Percentiles rank a stretch among this genome's conserved stretches.
phyloP scores from a whole-genome alignment of 495 filamentous ascomycete species.

The Penicillium roqueforti region DNA sequence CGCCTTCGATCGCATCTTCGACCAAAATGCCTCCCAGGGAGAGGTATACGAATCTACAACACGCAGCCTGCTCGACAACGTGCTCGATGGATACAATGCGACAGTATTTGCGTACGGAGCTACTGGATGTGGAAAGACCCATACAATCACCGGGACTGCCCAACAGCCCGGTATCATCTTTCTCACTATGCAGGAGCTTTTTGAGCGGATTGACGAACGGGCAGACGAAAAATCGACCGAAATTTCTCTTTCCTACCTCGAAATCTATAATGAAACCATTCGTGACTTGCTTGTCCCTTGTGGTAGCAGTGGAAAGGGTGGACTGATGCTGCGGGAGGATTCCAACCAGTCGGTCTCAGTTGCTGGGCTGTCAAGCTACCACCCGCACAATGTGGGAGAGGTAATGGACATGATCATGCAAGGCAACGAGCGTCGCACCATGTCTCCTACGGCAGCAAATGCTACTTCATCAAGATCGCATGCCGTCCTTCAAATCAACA shows the following conservation, averaged over 20 bases:
- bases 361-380: slow-evolving; percentile 84
- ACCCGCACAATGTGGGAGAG: slow-evolving; percentile 80
- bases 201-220: slow-evolving; percentile 86
- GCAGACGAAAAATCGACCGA: slow-evolving; percentile 83
- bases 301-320: slow-evolving; percentile 78
- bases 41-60: slow-evolving; percentile 98
- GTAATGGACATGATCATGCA: slow-evolving; percentile 99
- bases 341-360: slow-evolving; percentile 91
- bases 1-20: slow-evolving; percentile 93
- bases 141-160: slow-evolving; percentile 93
- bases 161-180: slow-evolving; percentile 98
- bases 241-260: slow-evolving; percentile 89
- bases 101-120: slow-evolving; percentile 98
- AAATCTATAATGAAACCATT: slow-evolving; percentile 99
- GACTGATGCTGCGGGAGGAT: slow-evolving; percentile 92
- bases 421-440: slow-evolving; percentile 91
- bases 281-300: slow-evolving; percentile 87
- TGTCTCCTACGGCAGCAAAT: slow-evolving; percentile 96
- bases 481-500: slow-evolving; percentile 96
- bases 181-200: slow-evolving; percentile 96
- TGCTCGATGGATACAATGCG: slow-evolving; percentile 96
- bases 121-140: slow-evolving; percentile 96
- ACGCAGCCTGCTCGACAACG: slow-evolving; percentile 81
- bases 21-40: slow-evolving; percentile 87
- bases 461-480: slow-evolving; percentile 97